Percentiles rank a stretch among this genome's conserved stretches.
Conservation (phyloP, 495 filamentous ascomycete genomes). For the Penicillium simplicissimum region DNA sequence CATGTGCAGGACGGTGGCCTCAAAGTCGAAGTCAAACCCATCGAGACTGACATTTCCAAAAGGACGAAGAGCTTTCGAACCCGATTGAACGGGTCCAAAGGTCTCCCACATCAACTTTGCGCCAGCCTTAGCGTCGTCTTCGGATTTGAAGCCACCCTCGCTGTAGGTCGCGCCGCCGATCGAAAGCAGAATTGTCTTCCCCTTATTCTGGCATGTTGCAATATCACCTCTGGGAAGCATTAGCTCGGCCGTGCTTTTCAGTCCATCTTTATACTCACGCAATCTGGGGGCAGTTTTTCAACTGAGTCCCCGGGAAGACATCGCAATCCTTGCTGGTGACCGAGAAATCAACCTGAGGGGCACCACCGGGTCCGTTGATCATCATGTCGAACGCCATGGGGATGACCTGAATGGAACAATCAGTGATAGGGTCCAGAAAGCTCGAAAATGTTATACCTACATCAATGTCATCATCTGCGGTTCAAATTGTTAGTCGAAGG, state of each 20-base stretch:
- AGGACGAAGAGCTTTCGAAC: constrained; percentile 49
- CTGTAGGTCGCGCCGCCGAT: constrained; percentile 65
- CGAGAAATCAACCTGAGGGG: constrained; percentile 61
- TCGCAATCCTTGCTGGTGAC: constrained; percentile 60
- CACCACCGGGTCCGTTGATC: constrained; percentile 51
- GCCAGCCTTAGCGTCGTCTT: constrained; percentile 51
- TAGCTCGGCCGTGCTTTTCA: constrained; percentile 16
- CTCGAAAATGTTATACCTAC: constrained; percentile 23
- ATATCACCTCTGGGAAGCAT: constrained; percentile 53
- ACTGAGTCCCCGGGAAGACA: constrained; percentile 53
- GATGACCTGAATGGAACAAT: constrained; percentile 48
- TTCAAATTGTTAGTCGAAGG: not conserved
- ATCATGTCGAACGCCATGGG: constrained; percentile 61
- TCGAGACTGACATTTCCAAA: constrained; percentile 66
- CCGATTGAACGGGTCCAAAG: constrained; percentile 51
- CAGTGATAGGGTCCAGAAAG: not conserved
- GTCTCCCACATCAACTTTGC: constrained; percentile 66
- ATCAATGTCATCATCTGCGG: constrained; percentile 41
- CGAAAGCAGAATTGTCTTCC: constrained; percentile 68
- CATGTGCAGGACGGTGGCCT: constrained; percentile 51
- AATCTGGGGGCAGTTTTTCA: constrained; percentile 63
- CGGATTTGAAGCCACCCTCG: constrained; percentile 60
- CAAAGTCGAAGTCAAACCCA: constrained; percentile 73
- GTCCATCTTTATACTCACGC: constrained; percentile 40
- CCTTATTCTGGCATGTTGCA: constrained; percentile 59